phyloP scores from a whole-genome alignment of 768 basidiomycete genomes.

The Suillus decipiens region DNA sequence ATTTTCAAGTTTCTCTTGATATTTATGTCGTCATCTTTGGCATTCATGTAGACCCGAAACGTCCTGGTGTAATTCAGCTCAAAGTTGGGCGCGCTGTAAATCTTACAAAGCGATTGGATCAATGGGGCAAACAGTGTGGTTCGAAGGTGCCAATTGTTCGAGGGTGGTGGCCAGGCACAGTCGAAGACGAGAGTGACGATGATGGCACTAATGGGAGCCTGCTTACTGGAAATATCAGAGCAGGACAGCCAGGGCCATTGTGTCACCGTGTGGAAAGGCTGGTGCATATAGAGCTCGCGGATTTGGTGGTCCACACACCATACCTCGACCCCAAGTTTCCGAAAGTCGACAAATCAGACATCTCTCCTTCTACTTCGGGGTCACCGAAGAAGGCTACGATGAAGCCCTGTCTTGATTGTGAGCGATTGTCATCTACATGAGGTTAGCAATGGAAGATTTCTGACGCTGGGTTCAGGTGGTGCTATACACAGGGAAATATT shows the following conservation, averaged over 20 bases:
- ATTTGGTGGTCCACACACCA: constrained; percentile 55
- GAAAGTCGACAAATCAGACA: constrained; percentile 34
- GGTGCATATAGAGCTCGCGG: constrained; percentile 78
- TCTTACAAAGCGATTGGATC: constrained; percentile 67
- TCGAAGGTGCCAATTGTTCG: constrained; percentile 74
- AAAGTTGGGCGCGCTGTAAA: constrained; percentile 83
- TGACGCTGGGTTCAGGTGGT: constrained; percentile 43
- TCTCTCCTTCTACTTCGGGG: constrained; percentile 17
- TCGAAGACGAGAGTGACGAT: constrained; percentile 39
- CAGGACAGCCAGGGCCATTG: constrained; percentile 61
- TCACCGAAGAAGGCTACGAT: constrained; percentile 21
- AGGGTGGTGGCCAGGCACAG: constrained; percentile 70
- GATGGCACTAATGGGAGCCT: constrained; percentile 43
- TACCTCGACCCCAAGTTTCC: constrained; percentile 61
- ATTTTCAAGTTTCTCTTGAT: constrained; percentile 16
- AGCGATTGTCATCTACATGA: constrained; percentile 36
- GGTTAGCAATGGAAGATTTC: neutral
- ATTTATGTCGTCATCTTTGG: neutral
- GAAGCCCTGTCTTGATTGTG: constrained; percentile 47
- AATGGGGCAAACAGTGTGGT: constrained; percentile 82
- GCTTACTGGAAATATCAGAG: constrained; percentile 64
- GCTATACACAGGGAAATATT: constrained; percentile 78
- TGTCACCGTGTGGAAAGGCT: constrained; percentile 79
- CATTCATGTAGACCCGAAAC: constrained; percentile 30
- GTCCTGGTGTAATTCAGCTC: constrained; percentile 51